These are phyloP conservation scores for Venturia effusa DNA, from an alignment of 2,329 filamentous ascomycete genomes.

Conservation along the genomic window DNA sequence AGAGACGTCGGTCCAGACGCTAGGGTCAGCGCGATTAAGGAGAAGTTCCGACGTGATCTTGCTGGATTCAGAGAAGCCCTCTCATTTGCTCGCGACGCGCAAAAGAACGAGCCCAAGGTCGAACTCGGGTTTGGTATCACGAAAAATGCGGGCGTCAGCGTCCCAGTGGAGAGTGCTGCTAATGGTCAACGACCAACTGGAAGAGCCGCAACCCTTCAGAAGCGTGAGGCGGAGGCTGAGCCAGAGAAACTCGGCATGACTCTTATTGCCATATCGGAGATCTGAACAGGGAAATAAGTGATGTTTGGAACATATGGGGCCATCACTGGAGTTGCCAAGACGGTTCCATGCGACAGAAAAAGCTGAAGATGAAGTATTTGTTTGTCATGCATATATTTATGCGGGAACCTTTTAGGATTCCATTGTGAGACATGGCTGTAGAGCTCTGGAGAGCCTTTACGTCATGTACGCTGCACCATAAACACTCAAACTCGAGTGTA, in stretches of 20 bases:
- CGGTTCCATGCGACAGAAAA: no score
- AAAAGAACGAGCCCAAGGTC: slow-evolving; percentile 37
- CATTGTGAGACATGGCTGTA: background rate
- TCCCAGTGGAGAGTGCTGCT: slow-evolving; percentile 26
- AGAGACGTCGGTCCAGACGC: background rate
- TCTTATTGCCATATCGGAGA: slow-evolving; percentile 14
- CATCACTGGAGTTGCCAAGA: no score
- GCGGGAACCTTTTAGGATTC: background rate
- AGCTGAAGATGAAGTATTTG: no score
- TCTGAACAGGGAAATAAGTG: slow-evolving; percentile 10
- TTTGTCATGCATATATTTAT: background rate
- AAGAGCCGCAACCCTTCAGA: background rate
- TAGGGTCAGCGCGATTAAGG: background rate
- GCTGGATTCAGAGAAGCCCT: slow-evolving; percentile 39
- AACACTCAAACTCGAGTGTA: background rate
- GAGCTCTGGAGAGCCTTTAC: background rate
- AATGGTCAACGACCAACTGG: slow-evolving; percentile 18
- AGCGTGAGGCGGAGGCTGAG: slow-evolving; percentile 5
- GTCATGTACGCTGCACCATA: background rate
- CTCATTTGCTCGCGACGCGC: slow-evolving; percentile 34
- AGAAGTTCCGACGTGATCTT: slow-evolving; percentile 34
- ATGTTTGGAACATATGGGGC: background rate
- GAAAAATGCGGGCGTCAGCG: slow-evolving; percentile 28
- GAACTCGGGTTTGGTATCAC: slow-evolving; percentile 34
- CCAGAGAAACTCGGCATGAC: slow-evolving; percentile 12